phyloP scores from a whole-genome alignment of 371 early-diverging fungal genomes.

The Mortierella sp. region DNA sequence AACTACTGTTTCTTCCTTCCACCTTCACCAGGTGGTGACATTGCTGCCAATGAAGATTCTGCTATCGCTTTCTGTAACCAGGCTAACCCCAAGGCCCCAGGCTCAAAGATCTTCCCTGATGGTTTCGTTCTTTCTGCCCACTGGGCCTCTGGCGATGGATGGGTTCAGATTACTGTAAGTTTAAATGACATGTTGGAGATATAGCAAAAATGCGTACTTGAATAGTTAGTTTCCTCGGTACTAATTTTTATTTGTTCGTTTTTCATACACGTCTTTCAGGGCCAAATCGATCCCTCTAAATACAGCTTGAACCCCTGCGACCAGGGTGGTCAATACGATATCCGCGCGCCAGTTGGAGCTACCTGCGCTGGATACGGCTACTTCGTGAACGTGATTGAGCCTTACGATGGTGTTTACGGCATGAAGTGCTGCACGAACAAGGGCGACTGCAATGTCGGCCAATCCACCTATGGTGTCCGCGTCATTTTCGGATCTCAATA shows the following conservation, averaged over 20 bases:
- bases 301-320: conserved; percentile 61
- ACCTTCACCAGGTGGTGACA: conserved; percentile 66
- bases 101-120: conserved; percentile 62
- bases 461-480: conserved; percentile 44
- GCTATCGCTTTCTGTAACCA: conserved; percentile 69
- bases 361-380: conserved; percentile 59
- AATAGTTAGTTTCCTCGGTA: neutral
- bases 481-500: conserved; percentile 36
- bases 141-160: conserved; percentile 57
- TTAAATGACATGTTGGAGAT: neutral
- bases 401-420: conserved; percentile 59
- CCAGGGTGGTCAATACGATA: conserved; percentile 57
- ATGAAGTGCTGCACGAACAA: conserved; percentile 60
- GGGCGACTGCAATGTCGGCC: conserved; percentile 40
- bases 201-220: no score
- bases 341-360: conserved; percentile 53
- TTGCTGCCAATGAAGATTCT: conserved; percentile 64
- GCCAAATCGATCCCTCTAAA: conserved; percentile 64
- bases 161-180: conserved; percentile 66
- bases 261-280: conserved; percentile 19
- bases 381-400: conserved; percentile 65
- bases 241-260: neutral
- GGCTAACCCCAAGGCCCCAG: conserved; percentile 50
- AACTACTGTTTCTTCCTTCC: conserved; percentile 69
- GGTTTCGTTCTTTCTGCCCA: conserved; percentile 67